Conservation (phyloP, 768 basidiomycete species). For the Agaricus subrufescens region DNA sequence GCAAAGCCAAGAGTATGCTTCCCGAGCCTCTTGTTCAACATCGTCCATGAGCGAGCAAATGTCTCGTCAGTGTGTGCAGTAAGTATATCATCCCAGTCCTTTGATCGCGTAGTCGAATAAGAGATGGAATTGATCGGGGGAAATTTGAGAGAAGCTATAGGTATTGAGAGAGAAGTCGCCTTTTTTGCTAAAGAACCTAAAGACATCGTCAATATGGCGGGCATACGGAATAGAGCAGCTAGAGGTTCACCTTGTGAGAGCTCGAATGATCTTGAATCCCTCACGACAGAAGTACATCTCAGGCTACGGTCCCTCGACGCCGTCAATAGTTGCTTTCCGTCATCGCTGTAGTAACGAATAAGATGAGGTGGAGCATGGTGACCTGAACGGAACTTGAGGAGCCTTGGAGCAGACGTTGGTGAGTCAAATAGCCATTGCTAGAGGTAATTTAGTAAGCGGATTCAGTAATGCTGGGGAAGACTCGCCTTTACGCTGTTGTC, state of each 20-base stretch:
- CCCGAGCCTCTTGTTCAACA: slow-evolving; percentile 76
- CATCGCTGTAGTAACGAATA: slow-evolving; percentile 94
- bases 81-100: slow-evolving; percentile 97
- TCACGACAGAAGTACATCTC: slow-evolving; percentile 86
- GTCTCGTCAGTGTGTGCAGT: slow-evolving; percentile 86
- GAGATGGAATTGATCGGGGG: slow-evolving; percentile 75
- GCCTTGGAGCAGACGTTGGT: slow-evolving; percentile 75
- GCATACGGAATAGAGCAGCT: neutral
- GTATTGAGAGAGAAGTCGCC: slow-evolving; percentile 71
- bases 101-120: slow-evolving; percentile 73
- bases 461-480: neutral
- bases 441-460: neutral
- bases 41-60: slow-evolving; percentile 84
- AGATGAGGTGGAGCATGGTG: slow-evolving; percentile 89
- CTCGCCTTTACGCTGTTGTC: slow-evolving; percentile 94
- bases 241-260: slow-evolving; percentile 74
- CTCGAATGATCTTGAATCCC: slow-evolving; percentile 93
- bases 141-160: slow-evolving; percentile 79
- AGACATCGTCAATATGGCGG: neutral
- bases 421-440: slow-evolving; percentile 99
- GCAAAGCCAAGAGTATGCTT: slow-evolving; percentile 64
- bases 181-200: slow-evolving; percentile 81
- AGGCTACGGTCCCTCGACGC: slow-evolving; percentile 87
- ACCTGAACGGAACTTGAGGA: slow-evolving; percentile 90
- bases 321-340: slow-evolving; percentile 91